Percentiles rank a stretch among this genome's conserved stretches.
These are phyloP conservation scores for Alternaria burnsii DNA, from an alignment of 2,329 filamentous ascomycete species.

Conservation along the genomic window DNA sequence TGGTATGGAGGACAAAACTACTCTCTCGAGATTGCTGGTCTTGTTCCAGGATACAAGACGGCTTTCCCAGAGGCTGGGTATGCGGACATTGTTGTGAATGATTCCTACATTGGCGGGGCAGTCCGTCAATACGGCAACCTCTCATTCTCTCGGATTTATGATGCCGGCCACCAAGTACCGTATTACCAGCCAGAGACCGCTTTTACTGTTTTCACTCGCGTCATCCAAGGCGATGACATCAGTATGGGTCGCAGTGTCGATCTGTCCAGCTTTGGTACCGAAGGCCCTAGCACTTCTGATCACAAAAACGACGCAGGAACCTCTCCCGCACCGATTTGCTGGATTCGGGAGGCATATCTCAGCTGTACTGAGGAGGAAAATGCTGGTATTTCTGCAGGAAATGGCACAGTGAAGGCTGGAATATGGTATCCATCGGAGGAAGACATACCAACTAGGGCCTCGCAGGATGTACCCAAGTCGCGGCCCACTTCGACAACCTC, in stretches of 20 bases:
- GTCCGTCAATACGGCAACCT: constrained; percentile 78
- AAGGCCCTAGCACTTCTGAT: constrained; percentile 66
- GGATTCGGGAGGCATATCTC: constrained; percentile 58
- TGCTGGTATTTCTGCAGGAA: constrained; percentile 56
- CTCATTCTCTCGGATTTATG: constrained; percentile 61
- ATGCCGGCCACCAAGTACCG: constrained; percentile 61
- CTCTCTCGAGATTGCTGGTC: constrained; percentile 63
- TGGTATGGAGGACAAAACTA: constrained; percentile 79
- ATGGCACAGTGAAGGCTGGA: constrained; percentile 49
- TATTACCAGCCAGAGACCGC: constrained; percentile 55
- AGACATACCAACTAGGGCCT: constrained; percentile 8
- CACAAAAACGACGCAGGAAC: constrained; percentile 63
- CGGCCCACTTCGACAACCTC: neutral
- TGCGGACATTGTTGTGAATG: constrained; percentile 73
- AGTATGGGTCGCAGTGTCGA: constrained; percentile 61
- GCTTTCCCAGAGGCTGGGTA: constrained; percentile 74
- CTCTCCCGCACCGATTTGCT: constrained; percentile 65
- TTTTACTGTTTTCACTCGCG: constrained; percentile 62
- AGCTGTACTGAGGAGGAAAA: constrained; percentile 65
- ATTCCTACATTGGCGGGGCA: constrained; percentile 71
- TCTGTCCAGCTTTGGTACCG: constrained; percentile 63
- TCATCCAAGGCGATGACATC: constrained; percentile 59
- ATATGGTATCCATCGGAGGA: constrained; percentile 26
- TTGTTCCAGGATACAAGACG: constrained; percentile 54
- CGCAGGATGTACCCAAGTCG: neutral